Evolutionary conservation across 1,139 yeast species (phyloP).

Genomic region (Suhomyces yuchorum): DNA sequence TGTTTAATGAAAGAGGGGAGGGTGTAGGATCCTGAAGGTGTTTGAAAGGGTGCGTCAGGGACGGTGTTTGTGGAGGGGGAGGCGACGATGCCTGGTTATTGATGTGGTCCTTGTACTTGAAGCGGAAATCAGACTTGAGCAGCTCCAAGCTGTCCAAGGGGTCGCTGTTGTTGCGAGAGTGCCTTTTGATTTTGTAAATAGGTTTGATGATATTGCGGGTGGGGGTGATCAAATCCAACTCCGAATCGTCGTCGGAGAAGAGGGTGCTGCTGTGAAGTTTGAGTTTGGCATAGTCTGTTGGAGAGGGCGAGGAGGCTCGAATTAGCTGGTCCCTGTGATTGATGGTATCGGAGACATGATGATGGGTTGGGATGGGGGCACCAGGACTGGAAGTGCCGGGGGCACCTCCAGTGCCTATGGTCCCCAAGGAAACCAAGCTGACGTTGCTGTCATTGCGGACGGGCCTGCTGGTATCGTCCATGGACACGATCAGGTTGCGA

Average conservation of each 20-base stretch:
- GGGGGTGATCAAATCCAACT: conserved; percentile 25
- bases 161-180: conserved; percentile 12
- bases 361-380: background rate
- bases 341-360: background rate
- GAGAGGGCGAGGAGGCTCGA: conserved; percentile 2
- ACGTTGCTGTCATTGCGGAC: conserved; percentile 37
- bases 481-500: conserved; percentile 45
- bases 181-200: conserved; percentile 20
- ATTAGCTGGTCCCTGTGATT: background rate
- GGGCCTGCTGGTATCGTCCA: conserved; percentile 37
- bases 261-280: conserved; percentile 23
- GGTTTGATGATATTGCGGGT: conserved; percentile 23
- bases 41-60: conserved; percentile 5
- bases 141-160: conserved; percentile 5
- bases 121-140: conserved; percentile 33
- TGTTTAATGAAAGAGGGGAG: conserved; percentile 25
- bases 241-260: conserved; percentile 42
- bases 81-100: conserved; percentile 4
- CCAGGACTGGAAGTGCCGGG: background rate
- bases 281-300: conserved; percentile 2
- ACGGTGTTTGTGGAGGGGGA: conserved; percentile 3
- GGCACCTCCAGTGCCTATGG: background rate
- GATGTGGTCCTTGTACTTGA: conserved; percentile 29
- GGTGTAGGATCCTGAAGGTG: conserved; percentile 22
- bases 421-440: conserved; percentile 7